Percentiles rank a stretch among this genome's conserved stretches.
These are phyloP conservation scores for Botrytis byssoidea DNA, from an alignment of 2,329 filamentous ascomycete genomes.

Conservation along the genomic window DNA sequence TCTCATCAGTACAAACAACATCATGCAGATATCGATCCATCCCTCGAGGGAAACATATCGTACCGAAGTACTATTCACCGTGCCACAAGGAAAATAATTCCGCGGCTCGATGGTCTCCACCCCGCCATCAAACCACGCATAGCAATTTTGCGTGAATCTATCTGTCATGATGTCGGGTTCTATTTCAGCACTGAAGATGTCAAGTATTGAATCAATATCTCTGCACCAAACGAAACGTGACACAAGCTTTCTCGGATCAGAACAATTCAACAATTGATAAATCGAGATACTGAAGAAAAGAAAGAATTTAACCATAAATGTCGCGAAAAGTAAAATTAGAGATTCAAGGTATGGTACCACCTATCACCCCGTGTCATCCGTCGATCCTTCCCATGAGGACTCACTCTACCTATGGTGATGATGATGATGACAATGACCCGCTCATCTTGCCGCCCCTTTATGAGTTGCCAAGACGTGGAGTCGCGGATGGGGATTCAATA, in stretches of 20 bases:
- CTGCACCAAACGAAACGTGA: slow-evolving; percentile 56
- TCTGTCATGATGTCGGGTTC: slow-evolving; percentile 37
- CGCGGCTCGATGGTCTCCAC: background rate
- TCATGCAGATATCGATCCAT: background rate
- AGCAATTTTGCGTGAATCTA: slow-evolving; percentile 8
- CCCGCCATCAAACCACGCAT: background rate
- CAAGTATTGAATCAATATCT: slow-evolving; percentile 61
- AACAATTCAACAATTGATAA: background rate
- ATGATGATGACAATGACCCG: background rate
- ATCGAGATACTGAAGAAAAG: background rate
- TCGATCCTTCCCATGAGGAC: background rate
- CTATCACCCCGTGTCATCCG: background rate
- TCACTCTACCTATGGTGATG: background rate
- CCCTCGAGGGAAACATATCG: background rate
- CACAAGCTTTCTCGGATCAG: too few relatives aligned
- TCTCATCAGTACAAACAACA: background rate
- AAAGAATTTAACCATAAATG: background rate
- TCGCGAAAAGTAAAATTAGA: background rate
- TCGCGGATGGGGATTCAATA: too few relatives aligned
- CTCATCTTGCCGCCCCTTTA: background rate
- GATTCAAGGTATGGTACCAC: background rate
- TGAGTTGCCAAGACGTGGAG: background rate
- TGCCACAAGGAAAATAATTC: slow-evolving; percentile 7
- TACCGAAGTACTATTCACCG: slow-evolving; percentile 6
- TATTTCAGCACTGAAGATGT: slow-evolving; percentile 56